A percentile compares a stretch with the other conserved stretches of the same genome.
phyloP scores from a whole-genome alignment of 352 stramenopile genomes.

The Stramenopiles sp. region DNA sequence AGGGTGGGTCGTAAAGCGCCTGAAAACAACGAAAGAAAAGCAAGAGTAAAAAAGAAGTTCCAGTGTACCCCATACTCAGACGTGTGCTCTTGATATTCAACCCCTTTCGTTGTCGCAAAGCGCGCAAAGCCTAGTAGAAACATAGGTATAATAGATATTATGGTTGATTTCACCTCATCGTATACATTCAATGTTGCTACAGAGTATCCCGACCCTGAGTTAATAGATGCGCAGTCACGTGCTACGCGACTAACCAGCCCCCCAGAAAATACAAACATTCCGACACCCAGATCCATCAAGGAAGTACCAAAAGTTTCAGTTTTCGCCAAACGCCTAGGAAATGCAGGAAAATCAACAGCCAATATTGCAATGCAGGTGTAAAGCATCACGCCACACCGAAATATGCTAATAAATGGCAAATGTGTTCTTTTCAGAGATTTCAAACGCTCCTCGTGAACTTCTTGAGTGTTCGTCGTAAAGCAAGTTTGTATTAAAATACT shows the following conservation, averaged over 20 bases:
- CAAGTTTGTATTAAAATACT: too few species aligned
- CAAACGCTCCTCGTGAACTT: too few species aligned
- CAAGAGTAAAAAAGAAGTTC: constrained; percentile 98
- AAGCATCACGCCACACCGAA: neutral
- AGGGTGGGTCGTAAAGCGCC: too few species aligned
- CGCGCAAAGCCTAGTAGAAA: constrained; percentile 6
- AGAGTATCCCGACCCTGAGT: too few species aligned
- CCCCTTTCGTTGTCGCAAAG: constrained; percentile 11
- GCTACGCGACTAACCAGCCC: too few species aligned
- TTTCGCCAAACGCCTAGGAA: constrained; percentile 79
- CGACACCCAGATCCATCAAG: constrained; percentile 93
- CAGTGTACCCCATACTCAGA: constrained; percentile 97
- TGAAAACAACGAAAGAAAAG: too few species aligned
- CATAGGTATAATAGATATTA: too few species aligned
- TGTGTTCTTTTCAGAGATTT: too few species aligned
- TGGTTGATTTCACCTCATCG: too few species aligned
- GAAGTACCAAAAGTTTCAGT: constrained; percentile 85
- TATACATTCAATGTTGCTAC: too few species aligned
- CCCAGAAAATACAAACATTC: constrained; percentile 74
- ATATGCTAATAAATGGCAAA: neutral
- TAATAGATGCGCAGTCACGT: too few species aligned
- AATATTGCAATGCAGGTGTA: constrained; percentile 70
- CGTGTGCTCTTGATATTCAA: constrained; percentile 62
- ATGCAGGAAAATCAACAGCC: constrained; percentile 90
- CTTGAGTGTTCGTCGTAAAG: too few species aligned